phyloP scores from a whole-genome alignment of 179 eudicot genomes.

The Vitellaria paradoxa region DNA sequence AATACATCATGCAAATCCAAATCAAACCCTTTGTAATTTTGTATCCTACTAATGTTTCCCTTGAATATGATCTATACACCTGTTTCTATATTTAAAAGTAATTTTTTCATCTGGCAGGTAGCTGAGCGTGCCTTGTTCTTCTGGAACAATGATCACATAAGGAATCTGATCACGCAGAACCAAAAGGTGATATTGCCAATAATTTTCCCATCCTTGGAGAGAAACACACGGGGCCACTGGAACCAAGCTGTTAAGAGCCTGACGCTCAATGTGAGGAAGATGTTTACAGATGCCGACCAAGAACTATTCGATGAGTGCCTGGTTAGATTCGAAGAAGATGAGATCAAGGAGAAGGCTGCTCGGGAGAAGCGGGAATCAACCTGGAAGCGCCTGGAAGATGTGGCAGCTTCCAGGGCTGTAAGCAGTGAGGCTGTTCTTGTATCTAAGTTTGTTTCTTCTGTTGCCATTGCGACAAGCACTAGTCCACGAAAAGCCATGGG shows the following conservation, averaged over 20 bases:
- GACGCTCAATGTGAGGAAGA: constrained; percentile 39
- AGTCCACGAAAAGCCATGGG: constrained; percentile 1
- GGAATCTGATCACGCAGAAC: constrained; percentile 27
- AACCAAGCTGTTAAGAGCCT: constrained; percentile 43
- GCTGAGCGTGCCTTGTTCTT: constrained; percentile 41
- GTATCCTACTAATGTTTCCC: background rate
- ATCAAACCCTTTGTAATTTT: too few relatives aligned
- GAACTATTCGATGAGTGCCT: constrained; percentile 36
- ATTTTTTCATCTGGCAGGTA: constrained; percentile 20
- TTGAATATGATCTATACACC: background rate
- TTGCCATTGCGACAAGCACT: constrained; percentile 17
- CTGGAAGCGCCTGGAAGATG: constrained; percentile 34
- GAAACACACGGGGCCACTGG: constrained; percentile 35
- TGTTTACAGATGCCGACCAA: constrained; percentile 33
- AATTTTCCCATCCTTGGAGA: constrained; percentile 40
- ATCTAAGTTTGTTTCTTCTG: constrained; percentile 24
- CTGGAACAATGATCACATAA: constrained; percentile 26
- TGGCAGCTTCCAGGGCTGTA: constrained; percentile 24
- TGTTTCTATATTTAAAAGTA: background rate
- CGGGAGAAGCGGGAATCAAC: constrained; percentile 24
- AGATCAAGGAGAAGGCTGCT: constrained; percentile 24
- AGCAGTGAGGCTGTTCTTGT: constrained; percentile 25
- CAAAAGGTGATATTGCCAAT: constrained; percentile 38
- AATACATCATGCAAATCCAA: too few relatives aligned
- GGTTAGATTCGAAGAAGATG: constrained; percentile 33